Conservation (phyloP, 176 grass and related monocot genomes). For the Neostapfia colusana region DNA sequence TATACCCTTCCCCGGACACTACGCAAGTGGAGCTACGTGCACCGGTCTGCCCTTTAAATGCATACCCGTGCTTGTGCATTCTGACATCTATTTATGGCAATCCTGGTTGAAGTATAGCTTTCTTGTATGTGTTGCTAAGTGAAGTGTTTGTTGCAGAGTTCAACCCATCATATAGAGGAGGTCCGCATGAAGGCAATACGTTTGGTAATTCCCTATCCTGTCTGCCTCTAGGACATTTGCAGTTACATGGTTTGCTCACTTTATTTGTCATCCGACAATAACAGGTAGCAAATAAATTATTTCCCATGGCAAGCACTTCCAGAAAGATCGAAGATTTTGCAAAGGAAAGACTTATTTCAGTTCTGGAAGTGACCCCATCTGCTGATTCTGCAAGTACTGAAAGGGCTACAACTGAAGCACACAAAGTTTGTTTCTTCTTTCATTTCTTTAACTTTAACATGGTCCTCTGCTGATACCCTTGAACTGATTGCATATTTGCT, state of each 20-base stretch:
- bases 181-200: slow-evolving; percentile 97
- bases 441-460: slow-evolving; percentile 33
- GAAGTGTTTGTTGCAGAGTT: slow-evolving; percentile 61
- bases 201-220: slow-evolving; percentile 57
- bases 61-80: slow-evolving; percentile 23
- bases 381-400: slow-evolving; percentile 44
- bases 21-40: too few relatives aligned
- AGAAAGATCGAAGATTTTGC: slow-evolving; percentile 91
- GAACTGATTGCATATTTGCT: slow-evolving; percentile 25
- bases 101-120: slow-evolving; percentile 29
- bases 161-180: slow-evolving; percentile 77
- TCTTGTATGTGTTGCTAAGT: slow-evolving; percentile 37
- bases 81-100: slow-evolving; percentile 10
- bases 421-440: slow-evolving; percentile 51
- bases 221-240: slow-evolving; percentile 16
- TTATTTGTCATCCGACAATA: slow-evolving; percentile 32
- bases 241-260: slow-evolving; percentile 21
- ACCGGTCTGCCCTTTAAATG: too few relatives aligned
- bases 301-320: slow-evolving; percentile 81
- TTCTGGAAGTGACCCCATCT: slow-evolving; percentile 51
- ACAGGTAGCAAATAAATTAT: slow-evolving; percentile 97
- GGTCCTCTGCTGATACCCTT: slow-evolving; percentile 15
- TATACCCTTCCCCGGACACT: too few relatives aligned
- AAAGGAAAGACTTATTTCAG: slow-evolving; percentile 75
- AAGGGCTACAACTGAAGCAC: slow-evolving; percentile 39